Evolutionary conservation across 2,329 filamentous ascomycete genomes (phyloP), one percentile per base, ranked within the genome.

Genomic region (Salinomyces thailandicus): DNA sequence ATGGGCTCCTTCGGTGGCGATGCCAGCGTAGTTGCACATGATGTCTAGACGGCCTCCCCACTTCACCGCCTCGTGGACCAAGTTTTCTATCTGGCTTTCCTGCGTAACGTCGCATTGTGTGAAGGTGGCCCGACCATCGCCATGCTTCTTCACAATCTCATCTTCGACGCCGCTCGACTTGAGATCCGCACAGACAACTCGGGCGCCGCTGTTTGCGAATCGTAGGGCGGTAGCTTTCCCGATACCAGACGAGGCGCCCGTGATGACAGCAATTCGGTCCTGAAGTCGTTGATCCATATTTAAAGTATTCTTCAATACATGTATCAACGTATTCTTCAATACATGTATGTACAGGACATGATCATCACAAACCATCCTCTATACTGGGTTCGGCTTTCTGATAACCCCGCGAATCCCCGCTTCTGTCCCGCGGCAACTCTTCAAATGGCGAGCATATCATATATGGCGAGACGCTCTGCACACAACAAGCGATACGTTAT

Each of bases 31-130:
- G 37, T 52, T 53, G 34, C 45, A 46, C 6, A 49, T 34, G 20
- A 49, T 49, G 31, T 55, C 51, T 3, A 55, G 22, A 1, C 51
- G 42, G 4, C 49, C 52, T 8, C 45, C 49, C 39, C 48, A 53
- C 12, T 45, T 33, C 12, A 46, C 49, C 3, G 49, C 44, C 33
- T 46, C 28, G 14, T 41, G 18, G 11, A 54, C 37, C 33, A 54
- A 31, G 4, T 33, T 35, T 8, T 50, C 35, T 20, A 54, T 48
- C 8, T 50, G 27, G 3, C 24, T 27, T 31, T 53, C 49, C n/a
- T 50, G 28, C 2, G 45, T 41, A 3, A 54, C 49, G 26, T 55
- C 47, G 35, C 48, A 51, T 5, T 29, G 30, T 5, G 51, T 36
- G 34, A 53, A 52, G 7, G 32, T 46, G 5, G 49, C 49, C 17